Base-by-base conservation (phyloP, 2,329 filamentous ascomycete genomes). In the Parasarocladium wereldwijsianum region DNA sequence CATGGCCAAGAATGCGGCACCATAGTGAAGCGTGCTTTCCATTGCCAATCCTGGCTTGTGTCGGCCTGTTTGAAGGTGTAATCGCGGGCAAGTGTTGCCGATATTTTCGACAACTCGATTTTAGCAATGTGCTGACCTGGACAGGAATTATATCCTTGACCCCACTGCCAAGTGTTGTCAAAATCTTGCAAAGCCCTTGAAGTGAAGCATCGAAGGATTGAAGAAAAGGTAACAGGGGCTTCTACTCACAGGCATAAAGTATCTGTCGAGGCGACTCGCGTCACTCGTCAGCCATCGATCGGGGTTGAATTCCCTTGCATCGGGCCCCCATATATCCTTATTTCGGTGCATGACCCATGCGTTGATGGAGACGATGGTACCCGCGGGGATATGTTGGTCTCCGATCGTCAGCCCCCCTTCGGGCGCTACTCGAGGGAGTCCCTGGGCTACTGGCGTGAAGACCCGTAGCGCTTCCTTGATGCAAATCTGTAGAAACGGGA, bases 401-500 rank as follows among this genome's bases (percentile, higher is more conserved):
- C 40, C 40, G 26, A 55, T 41, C 1, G 17, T 41, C 1, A 45
- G 40, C 6, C 54, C 54, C 1, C 50, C 52, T 22, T 36, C 38
- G 4, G 46, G 44, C 1, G 45, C 46, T 13, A 48, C 24, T 1
- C 54, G 36, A 1, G 42, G 37, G 1, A 47, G 32, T 0, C 36
- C 40, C 24, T 36, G 38, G 27, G 40, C 31, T 3, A 35, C 28
- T 4, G 37, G 39, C 4, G 53, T 47, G 26, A 55, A 58, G 16
- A 55, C 38, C 14, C 60, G 45, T 15, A 63, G 36, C 6, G 45
- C 42, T 39, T 63, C 59, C 4, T 59, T 47, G 10, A 62, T 38
- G 23, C 44, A 49, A 3, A 55, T 56, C 14, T 48, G 40, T 15
- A 60, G 42, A 32, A 47, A 54, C 4, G 42, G 33, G 0, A 60